A percentile compares a stretch with the other conserved stretches of the same genome.
Evolutionary conservation across 306 rosid species (phyloP).

Genomic region (Mimosa pudica): DNA sequence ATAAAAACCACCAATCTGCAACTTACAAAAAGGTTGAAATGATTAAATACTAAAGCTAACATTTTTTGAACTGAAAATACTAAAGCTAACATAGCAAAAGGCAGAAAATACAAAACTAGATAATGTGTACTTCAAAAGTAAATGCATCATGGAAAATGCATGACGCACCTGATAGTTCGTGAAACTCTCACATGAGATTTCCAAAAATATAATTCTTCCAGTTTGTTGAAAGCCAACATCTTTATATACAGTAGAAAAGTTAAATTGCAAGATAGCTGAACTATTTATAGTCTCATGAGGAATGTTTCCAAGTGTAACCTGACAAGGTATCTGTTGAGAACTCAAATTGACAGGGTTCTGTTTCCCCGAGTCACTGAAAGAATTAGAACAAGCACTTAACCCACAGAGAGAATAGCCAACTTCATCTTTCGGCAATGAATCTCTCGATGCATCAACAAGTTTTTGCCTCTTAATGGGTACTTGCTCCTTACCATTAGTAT

Average conservation of each 20-base stretch:
- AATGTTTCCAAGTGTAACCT: conserved; percentile 49
- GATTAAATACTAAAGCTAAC: conserved; percentile 31
- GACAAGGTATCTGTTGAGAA: conserved; percentile 54
- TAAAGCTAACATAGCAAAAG: conserved; percentile 19
- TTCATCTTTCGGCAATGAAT: conserved; percentile 38
- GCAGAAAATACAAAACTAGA: conserved; percentile 17
- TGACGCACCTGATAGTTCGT: conserved; percentile 65
- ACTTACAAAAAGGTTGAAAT: conserved; percentile 53
- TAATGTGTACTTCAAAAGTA: conserved; percentile 19
- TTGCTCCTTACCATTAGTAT: conserved; percentile 34
- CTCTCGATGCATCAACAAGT: conserved; percentile 40
- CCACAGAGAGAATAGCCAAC: conserved; percentile 39
- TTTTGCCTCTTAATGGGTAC: conserved; percentile 58
- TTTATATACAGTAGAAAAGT: conserved; percentile 30
- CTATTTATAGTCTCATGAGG: conserved; percentile 37
- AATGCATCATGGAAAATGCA: conserved; percentile 31
- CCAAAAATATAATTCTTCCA: conserved; percentile 67
- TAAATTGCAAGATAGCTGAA: conserved; percentile 53
- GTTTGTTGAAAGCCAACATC: conserved; percentile 43
- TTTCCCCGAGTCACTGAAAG: conserved; percentile 40
- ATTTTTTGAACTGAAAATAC: background rate
- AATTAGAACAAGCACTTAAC: conserved; percentile 48
- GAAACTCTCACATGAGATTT: conserved; percentile 61
- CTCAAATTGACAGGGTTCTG: conserved; percentile 38
- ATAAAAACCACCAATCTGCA: conserved; percentile 86